Percentiles rank a stretch among this genome's conserved stretches.
phyloP scores from a whole-genome alignment of 2,329 filamentous ascomycete genomes.

The Scedosporium dehoogii region DNA sequence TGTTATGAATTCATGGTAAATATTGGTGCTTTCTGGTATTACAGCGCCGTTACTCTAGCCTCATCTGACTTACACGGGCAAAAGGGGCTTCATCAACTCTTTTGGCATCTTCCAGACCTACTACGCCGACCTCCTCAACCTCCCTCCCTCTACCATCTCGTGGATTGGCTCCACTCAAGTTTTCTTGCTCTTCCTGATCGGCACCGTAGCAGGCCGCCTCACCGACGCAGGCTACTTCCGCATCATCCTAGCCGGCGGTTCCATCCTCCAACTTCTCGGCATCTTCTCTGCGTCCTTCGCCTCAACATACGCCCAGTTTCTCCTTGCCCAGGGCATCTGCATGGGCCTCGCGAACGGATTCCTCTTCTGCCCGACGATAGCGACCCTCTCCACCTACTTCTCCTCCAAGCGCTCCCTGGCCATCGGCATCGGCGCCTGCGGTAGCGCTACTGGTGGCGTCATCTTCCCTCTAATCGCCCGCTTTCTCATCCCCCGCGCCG shows the following conservation, averaged over 20 bases:
- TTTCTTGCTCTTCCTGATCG: constrained; percentile 45
- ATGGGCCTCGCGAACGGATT: constrained; percentile 50
- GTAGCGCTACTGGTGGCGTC: constrained; percentile 49
- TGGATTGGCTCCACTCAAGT: constrained; percentile 47
- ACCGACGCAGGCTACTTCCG: constrained; percentile 45
- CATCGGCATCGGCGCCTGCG: constrained; percentile 51
- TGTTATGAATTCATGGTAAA: constrained; percentile 39
- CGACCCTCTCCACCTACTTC: constrained; percentile 60
- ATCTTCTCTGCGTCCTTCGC: constrained; percentile 35
- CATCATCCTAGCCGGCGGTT: constrained; percentile 28
- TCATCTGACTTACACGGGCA: neutral
- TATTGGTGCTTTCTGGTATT: too few species aligned
- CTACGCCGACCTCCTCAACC: constrained; percentile 30
- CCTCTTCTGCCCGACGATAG: constrained; percentile 54
- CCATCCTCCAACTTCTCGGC: constrained; percentile 31
- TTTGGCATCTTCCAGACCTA: constrained; percentile 48
- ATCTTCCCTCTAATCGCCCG: constrained; percentile 35
- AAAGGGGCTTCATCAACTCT: constrained; percentile 41
- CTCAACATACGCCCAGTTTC: constrained; percentile 42
- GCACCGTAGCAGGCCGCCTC: constrained; percentile 40
- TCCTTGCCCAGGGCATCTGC: constrained; percentile 44
- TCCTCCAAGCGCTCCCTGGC: constrained; percentile 44
- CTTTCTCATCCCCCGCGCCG: constrained; percentile 13
- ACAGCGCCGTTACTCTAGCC: neutral
- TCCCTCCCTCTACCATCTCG: constrained; percentile 33